phyloP scores from a whole-genome alignment of 352 stramenopile species.

The Phytophthora foliorum region DNA sequence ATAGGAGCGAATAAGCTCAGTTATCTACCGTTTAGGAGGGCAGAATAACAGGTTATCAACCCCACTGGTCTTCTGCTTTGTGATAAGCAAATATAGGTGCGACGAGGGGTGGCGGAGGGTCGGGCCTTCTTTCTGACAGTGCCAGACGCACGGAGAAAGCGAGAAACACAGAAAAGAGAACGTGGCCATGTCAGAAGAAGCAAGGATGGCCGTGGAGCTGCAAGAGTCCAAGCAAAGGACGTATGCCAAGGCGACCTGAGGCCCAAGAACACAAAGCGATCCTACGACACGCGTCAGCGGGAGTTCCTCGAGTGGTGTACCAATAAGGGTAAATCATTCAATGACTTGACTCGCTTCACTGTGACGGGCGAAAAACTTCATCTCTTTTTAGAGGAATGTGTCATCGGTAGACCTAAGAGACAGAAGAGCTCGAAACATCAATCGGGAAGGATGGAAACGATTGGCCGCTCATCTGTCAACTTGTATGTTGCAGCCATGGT shows the following conservation, averaged over 20 bases:
- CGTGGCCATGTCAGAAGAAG: neutral
- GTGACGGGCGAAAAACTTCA: neutral
- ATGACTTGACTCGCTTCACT: neutral
- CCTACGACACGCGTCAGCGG: neutral
- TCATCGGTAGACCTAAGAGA: neutral
- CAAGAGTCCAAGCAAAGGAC: neutral
- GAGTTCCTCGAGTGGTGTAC: neutral
- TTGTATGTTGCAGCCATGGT: conserved; percentile 4
- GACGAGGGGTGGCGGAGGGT: too few relatives aligned
- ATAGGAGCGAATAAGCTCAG: too few relatives aligned
- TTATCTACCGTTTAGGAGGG: too few relatives aligned
- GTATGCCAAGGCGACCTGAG: neutral
- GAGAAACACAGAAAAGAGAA: too few relatives aligned
- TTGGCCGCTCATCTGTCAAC: neutral
- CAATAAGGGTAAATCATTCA: neutral
- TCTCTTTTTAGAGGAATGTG: neutral
- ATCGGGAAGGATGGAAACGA: neutral
- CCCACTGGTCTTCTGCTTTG: too few relatives aligned
- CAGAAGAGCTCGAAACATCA: neutral
- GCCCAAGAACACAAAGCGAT: neutral
- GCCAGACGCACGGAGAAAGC: too few relatives aligned
- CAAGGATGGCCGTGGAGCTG: neutral
- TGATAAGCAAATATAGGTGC: too few relatives aligned
- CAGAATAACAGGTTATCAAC: too few relatives aligned
- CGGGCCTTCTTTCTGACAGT: too few relatives aligned